A percentile compares a stretch with the other conserved stretches of the same genome.
These are phyloP conservation scores for Aspergillus awamori DNA, from an alignment of 2,329 filamentous ascomycete species.

Conservation along the genomic window DNA sequence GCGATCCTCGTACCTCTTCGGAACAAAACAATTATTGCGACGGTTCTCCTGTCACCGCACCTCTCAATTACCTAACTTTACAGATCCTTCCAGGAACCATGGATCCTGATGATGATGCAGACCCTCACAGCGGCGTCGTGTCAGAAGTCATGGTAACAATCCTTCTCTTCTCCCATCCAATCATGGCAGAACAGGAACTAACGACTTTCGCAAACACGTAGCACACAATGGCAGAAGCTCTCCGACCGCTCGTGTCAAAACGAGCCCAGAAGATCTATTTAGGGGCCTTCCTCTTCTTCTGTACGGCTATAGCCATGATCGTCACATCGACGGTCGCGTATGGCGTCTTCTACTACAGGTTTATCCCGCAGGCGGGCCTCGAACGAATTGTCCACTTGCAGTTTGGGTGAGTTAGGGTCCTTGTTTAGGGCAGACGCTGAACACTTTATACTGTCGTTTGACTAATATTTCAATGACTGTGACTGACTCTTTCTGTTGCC, in stretches of 20 bases:
- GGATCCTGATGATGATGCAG: conserved; percentile 18
- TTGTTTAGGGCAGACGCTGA: neutral
- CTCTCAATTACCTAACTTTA: neutral
- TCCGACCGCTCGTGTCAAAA: conserved; percentile 61
- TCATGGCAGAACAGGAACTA: conserved; percentile 18
- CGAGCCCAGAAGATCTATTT: conserved; percentile 67
- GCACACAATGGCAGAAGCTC: conserved; percentile 57
- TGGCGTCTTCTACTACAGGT: conserved; percentile 68
- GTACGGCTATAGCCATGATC: conserved; percentile 59
- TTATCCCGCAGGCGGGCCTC: conserved; percentile 68
- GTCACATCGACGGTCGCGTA: conserved; percentile 64
- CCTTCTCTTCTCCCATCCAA: neutral
- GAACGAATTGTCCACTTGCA: conserved; percentile 66
- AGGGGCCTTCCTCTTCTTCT: conserved; percentile 58
- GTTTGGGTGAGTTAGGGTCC: conserved; percentile 55
- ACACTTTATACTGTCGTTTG: neutral
- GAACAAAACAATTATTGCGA: neutral
- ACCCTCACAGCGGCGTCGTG: conserved; percentile 12
- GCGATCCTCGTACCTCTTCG: conserved; percentile 2
- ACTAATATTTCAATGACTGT: neutral
- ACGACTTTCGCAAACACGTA: conserved; percentile 35
- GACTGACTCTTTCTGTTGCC: conserved; percentile 11
- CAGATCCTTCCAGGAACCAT: conserved; percentile 13
- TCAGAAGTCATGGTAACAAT: conserved; percentile 22
- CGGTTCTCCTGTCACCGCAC: conserved; percentile 4